Evolutionary conservation across 2,329 filamentous ascomycete species (phyloP), one percentile per base, ranked within the genome.

Genomic region (Sclerotinia minor): DNA sequence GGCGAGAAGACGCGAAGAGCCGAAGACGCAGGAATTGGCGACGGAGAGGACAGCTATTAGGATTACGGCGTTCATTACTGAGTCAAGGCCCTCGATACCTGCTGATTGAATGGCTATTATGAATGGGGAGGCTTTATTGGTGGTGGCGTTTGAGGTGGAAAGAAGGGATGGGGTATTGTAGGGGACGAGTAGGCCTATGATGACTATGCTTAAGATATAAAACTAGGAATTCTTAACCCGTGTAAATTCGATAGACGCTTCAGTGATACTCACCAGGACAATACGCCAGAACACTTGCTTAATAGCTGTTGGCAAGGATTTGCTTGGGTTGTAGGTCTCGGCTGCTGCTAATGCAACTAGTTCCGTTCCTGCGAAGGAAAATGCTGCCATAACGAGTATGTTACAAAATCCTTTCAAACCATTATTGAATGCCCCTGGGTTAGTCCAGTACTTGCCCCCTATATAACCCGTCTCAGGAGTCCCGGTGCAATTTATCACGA

Each of bases 201-300:
- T 82, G 9, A 88, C 87, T 21, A 97, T 84, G 0, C 91, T 91
- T 49, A 96, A 87, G 59, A 97, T 84, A 80, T 97, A 97, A 81
- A 97, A 97, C 78, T 75, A 35, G 41, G 26, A 44, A 88, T 44
- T 29, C 29, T 65, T 44, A 67, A 90, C 79, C 24, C 5, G 13
- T 17, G 41, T n/a, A 44, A n/a, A 32, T 7, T 15, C 21, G 0
- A 21, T 13, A 29, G 21, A 41, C 1, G 2, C 47, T 92, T 80
- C 64, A 89, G 85, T 92, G 26, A 82, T 71, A 80, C 77, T 79
- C 81, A 91, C 68, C 68, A 96, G 83, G 7, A 89, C 87, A 75
- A 97, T 96, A 75, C 94, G 89, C 94, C 94, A 97, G 79, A 97
- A 97, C n/a, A 97, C 92, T 78, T 96, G 93, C 80, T 96, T 96